These are phyloP conservation scores for Collybiopsis confluens DNA, from an alignment of 768 basidiomycete genomes.

Conservation along the genomic window DNA sequence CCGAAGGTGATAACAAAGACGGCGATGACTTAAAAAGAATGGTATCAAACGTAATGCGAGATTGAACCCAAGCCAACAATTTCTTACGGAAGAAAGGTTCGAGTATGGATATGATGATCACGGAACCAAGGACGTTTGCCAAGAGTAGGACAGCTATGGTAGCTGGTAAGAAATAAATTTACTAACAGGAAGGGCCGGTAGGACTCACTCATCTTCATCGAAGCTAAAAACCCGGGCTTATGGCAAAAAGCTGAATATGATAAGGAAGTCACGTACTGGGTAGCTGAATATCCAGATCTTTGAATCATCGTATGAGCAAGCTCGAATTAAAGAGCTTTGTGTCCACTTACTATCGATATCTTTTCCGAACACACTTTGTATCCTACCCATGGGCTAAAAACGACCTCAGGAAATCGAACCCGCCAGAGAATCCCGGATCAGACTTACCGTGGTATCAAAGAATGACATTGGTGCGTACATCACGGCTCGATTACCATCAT, in stretches of 20 bases:
- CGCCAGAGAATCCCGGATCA: too few species aligned
- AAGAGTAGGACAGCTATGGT: constrained; percentile 46
- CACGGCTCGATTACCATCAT: constrained; percentile 48
- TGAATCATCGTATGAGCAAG: not conserved
- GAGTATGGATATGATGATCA: constrained; percentile 53
- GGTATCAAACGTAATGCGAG: not conserved
- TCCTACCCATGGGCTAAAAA: constrained; percentile 52
- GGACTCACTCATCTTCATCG: constrained; percentile 51
- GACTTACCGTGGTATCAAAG: constrained; percentile 61
- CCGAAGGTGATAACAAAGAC: constrained; percentile 49
- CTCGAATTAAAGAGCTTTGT: not conserved
- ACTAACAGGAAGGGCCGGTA: not conserved
- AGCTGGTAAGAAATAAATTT: not conserved
- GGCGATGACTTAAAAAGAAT: constrained; percentile 42
- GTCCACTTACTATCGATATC: constrained; percentile 58
- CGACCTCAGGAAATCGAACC: not conserved
- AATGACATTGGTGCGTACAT: constrained; percentile 75
- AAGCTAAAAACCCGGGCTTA: constrained; percentile 31
- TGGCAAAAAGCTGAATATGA: not conserved
- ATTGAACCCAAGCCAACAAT: not conserved
- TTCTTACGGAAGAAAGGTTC: constrained; percentile 59
- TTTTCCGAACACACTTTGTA: constrained; percentile 60
- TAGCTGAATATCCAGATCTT: constrained; percentile 59
- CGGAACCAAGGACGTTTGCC: constrained; percentile 44
- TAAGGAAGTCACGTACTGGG: constrained; percentile 34